Percentiles rank a stretch among this genome's conserved stretches.
phyloP scores from a whole-genome alignment of 805 yeast genomes.

The Isabelozyma rhagii region DNA sequence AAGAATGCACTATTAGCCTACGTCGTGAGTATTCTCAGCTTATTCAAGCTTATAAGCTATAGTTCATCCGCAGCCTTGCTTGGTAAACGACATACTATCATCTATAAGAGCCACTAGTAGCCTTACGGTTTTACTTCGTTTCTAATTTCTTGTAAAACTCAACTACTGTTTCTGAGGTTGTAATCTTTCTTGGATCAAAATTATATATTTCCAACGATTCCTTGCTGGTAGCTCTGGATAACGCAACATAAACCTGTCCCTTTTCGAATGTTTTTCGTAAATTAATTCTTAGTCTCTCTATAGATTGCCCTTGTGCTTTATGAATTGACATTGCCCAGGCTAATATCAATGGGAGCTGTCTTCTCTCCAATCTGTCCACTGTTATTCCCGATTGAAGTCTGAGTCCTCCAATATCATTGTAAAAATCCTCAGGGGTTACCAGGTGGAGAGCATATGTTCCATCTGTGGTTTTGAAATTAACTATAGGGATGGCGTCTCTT shows the following conservation, averaged over 20 bases:
- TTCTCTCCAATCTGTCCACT: slow-evolving; percentile 36
- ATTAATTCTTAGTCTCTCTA: slow-evolving; percentile 68
- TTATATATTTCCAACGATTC: slow-evolving; percentile 64
- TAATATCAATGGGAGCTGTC: slow-evolving; percentile 65
- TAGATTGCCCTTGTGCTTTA: slow-evolving; percentile 83
- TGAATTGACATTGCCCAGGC: slow-evolving; percentile 87
- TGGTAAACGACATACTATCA: no score
- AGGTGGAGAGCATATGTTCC: slow-evolving; percentile 25
- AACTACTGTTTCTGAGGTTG: slow-evolving; percentile 31
- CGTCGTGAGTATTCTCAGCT: no score
- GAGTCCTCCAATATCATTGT: slow-evolving; percentile 21
- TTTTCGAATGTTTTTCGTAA: slow-evolving; percentile 65
- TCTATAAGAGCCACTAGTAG: no score
- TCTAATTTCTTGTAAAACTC: slow-evolving; percentile 22
- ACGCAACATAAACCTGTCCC: slow-evolving; percentile 82
- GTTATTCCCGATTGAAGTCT: slow-evolving; percentile 32
- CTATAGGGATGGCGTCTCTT: slow-evolving; percentile 39
- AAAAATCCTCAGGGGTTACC: slow-evolving; percentile 33
- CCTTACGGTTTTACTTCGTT: no score
- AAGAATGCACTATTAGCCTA: no score
- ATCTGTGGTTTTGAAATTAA: slow-evolving; percentile 38
- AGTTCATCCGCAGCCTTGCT: no score
- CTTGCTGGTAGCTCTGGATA: slow-evolving; percentile 72
- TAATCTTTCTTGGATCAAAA: slow-evolving; percentile 55
- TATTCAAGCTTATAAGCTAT: no score